Percentiles rank a stretch among this genome's conserved stretches.
phyloP scores from a whole-genome alignment of 2,329 filamentous ascomycete species.

The Domatiomyces catenatus region DNA sequence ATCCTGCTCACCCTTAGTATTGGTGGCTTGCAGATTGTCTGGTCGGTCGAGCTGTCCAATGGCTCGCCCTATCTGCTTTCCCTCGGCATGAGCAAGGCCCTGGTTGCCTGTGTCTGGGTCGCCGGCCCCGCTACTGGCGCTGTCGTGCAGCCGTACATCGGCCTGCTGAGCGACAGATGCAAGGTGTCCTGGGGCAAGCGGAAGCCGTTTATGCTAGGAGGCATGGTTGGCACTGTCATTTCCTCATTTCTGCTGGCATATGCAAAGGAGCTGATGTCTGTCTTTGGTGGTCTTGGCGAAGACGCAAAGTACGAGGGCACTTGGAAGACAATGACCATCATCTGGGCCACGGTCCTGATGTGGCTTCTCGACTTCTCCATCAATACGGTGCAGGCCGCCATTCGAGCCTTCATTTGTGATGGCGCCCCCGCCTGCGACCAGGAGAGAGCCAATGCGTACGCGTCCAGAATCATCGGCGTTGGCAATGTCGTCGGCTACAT shows the following conservation, averaged over 20 bases:
- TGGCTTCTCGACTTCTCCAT: conserved; percentile 89
- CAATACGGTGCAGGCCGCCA: conserved; percentile 87
- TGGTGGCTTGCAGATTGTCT: conserved; percentile 80
- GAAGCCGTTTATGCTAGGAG: conserved; percentile 66
- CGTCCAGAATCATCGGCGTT: conserved; percentile 67
- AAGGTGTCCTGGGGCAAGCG: conserved; percentile 59
- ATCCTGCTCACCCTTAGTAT: conserved; percentile 74
- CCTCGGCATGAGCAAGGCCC: conserved; percentile 64
- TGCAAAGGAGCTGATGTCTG: conserved; percentile 56
- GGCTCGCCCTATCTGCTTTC: conserved; percentile 74
- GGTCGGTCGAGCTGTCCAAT: conserved; percentile 89
- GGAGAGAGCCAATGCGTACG: conserved; percentile 87
- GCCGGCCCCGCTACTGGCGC: conserved; percentile 65
- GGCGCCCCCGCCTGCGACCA: conserved; percentile 86
- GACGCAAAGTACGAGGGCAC: conserved; percentile 48
- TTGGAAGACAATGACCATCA: conserved; percentile 52
- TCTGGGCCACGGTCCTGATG: conserved; percentile 69
- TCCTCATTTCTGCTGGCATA: conserved; percentile 58
- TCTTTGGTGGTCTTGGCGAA: conserved; percentile 54
- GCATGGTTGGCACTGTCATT: conserved; percentile 49
- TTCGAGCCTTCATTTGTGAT: conserved; percentile 86
- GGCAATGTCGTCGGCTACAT: conserved; percentile 87
- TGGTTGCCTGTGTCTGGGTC: conserved; percentile 75
- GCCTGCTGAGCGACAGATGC: conserved; percentile 67
- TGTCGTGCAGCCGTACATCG: conserved; percentile 68